Evolutionary conservation across 1,284 basidiomycete genomes (phyloP).

Genomic region (Austroboletus novae-zelandiae): DNA sequence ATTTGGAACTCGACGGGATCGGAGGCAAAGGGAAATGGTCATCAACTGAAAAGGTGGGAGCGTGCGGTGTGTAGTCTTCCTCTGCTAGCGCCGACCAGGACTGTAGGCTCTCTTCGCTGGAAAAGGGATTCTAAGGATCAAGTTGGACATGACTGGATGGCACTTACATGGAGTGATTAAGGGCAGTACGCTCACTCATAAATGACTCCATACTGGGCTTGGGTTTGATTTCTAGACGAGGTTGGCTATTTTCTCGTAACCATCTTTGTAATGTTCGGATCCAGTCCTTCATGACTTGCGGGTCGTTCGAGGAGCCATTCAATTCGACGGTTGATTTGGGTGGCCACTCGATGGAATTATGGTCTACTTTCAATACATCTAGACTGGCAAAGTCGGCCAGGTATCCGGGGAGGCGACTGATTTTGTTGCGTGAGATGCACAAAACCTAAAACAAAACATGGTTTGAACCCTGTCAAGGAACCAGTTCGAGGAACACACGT

Average conservation of each 20-base stretch:
- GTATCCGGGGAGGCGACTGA: constrained; percentile 79
- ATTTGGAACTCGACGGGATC: constrained; percentile 34
- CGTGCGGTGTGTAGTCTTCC: constrained; percentile 46
- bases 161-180: constrained; percentile 44
- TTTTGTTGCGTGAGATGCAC: constrained; percentile 83
- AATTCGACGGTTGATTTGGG: constrained; percentile 53
- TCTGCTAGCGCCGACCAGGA: constrained; percentile 44
- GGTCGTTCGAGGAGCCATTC: constrained; percentile 43
- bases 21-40: constrained; percentile 48
- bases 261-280: constrained; percentile 71
- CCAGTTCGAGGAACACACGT: constrained; percentile 46
- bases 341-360: constrained; percentile 94
- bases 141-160: constrained; percentile 1
- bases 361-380: constrained; percentile 83
- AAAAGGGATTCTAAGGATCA: constrained; percentile 8
- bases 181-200: constrained; percentile 40
- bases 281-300: constrained; percentile 65
- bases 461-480: constrained; percentile 9
- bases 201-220: constrained; percentile 44
- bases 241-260: constrained; percentile 54
- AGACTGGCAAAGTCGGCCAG: constrained; percentile 72
- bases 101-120: constrained; percentile 41
- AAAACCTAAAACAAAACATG: constrained; percentile 60
- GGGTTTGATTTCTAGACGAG: constrained; percentile 28
- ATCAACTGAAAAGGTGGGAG: constrained; percentile 62